Evolutionary conservation across 2,329 filamentous ascomycete species (phyloP), one percentile per base, ranked within the genome.

Genomic region (Sporothrix phasma): DNA sequence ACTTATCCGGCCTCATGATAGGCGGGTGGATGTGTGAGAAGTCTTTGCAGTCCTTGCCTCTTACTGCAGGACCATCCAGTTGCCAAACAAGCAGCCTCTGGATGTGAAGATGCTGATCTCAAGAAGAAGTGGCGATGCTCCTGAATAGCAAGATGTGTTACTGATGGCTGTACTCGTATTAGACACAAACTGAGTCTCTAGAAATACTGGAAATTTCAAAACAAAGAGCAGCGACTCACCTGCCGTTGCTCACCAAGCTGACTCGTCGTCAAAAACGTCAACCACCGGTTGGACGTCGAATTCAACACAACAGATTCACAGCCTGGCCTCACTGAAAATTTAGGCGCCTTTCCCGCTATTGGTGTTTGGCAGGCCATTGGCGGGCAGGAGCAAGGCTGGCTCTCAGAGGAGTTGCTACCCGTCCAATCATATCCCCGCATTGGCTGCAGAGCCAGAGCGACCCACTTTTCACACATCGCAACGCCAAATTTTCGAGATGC

Each of bases 1-100:
- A 78, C 62, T 68, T 68, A 22, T 22, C 53, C 0, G 68, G 68
- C 17, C 46, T 45, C 67, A 69, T 69, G 2, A 3, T 65, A 15
- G 10, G 19, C n/a, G 17, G 51, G 2, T 11, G 7, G 19, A 2
- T n/a, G n/a, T 43, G 39, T 43, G 41, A n/a, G n/a, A 43, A n/a
- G n/a, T n/a, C n/a, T n/a, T 19, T 43, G 41, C 6, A 26, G 19
- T n/a, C 3, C 5, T 31, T n/a, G n/a, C n/a, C 1, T 29, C 26
- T 31, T 26, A 5, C 19, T 56, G 39, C 17, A 24, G 4, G n/a
- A 29, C n/a, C 31, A 56, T 56, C 13, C 11, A 22, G n/a, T 7
- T 17, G 19, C 3, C n/a, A 6, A 37, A 54, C 5, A 24, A 19
- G n/a, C n/a, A 19, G 15, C 3, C 5, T 19, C 13, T 22, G 49